Base-by-base conservation (phyloP, 306 rosid species). In the Fragaria nilgerrensis region DNA sequence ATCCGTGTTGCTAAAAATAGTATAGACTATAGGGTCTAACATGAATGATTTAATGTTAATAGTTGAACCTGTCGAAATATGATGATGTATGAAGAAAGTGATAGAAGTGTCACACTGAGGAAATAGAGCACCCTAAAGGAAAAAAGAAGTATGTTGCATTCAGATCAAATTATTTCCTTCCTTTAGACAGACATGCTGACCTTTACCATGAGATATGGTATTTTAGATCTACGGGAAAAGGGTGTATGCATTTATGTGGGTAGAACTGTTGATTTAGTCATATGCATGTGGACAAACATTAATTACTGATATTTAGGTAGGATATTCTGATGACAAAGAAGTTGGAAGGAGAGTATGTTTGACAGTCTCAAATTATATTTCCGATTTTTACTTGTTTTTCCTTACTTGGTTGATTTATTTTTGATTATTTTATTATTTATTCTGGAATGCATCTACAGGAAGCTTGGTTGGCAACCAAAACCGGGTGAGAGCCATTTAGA, bases 391-490 rank as follows among this genome's bases (percentile, higher is more conserved):
- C 49, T 39, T 37, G 11, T 59, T 43, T 44, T 41, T 32, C 8
- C 68, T 61, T 53, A 11, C 17, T 12, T 61, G 34, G 17, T 58
- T 32, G 1, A 19, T 44, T 58, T 14, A 27, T 64, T 17, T 59
- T 58, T 32, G 1, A 19, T 44, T 58, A 29, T 62, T 64, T 17
- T 59, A 37, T 49, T 50, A 59, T 44, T 12, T 56, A 55, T 70
- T n/a, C 50, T 37, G 39, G 25, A 53, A 79, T 83, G 67, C 56
- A 29, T 72, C 50, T 83, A 65, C 84, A 94, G 98, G 91, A 90
- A 78, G 86, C 97, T 94, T 81, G 97, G 98, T 71, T 94, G 98
- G 98, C 95, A 94, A 12, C 88, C 98, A 52, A 92, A 90, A 83
- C 84, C 82, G 20, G 84, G 78, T 0, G 91, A 87, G 82, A 80